phyloP scores from a whole-genome alignment of 2,329 filamentous ascomycete species.

The Pestalotiopsis sp. region DNA sequence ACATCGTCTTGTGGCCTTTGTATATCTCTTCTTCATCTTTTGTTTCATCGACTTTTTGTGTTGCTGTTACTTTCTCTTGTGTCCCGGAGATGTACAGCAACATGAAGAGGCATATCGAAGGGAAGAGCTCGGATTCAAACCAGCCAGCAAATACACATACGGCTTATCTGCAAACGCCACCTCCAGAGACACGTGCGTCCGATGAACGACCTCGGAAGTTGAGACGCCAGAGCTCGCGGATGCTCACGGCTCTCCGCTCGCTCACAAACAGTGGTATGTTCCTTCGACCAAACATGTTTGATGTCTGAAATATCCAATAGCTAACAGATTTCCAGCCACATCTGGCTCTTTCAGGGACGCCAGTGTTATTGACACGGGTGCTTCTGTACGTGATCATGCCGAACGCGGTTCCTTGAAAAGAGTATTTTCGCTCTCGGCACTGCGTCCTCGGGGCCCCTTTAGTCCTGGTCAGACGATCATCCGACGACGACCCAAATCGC shows the following conservation, averaged over 20 bases:
- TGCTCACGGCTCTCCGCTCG: slow-evolving; percentile 45
- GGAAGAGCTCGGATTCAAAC: slow-evolving; percentile 19
- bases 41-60: no score
- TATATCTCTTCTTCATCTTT: no score
- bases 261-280: slow-evolving; percentile 41
- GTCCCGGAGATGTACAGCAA: not conserved
- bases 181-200: slow-evolving; percentile 27
- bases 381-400: slow-evolving; percentile 19
- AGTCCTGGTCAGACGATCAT: slow-evolving; percentile 46
- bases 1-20: no score
- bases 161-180: slow-evolving; percentile 11
- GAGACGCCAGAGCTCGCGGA: slow-evolving; percentile 41
- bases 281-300: not conserved
- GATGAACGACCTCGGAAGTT: slow-evolving; percentile 37
- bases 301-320: not conserved
- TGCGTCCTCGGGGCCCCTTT: slow-evolving; percentile 34
- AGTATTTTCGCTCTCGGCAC: slow-evolving; percentile 43
- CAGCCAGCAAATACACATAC: slow-evolving; percentile 16
- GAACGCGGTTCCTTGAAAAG: slow-evolving; percentile 28
- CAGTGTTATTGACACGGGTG: not conserved
- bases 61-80: no score
- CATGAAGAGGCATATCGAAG: slow-evolving; percentile 28
- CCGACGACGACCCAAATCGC: slow-evolving; percentile 41
- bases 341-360: slow-evolving; percentile 6
- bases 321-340: not conserved